These are phyloP conservation scores for Colletotrichum lentis DNA, from an alignment of 2,329 filamentous ascomycete species.

Conservation along the genomic window DNA sequence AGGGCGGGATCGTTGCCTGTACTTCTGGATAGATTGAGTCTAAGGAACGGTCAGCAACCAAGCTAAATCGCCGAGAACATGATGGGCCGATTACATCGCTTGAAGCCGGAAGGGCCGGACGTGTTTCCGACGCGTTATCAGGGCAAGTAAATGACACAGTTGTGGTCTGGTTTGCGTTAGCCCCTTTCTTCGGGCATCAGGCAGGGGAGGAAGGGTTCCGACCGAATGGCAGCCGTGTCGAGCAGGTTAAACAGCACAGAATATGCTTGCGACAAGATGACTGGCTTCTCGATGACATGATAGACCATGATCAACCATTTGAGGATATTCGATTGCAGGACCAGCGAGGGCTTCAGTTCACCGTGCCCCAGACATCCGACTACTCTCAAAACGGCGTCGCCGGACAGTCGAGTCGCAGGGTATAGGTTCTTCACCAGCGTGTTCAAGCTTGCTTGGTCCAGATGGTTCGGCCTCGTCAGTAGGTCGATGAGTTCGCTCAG, in stretches of 20 bases:
- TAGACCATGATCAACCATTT: constrained; percentile 83
- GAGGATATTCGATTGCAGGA: constrained; percentile 74
- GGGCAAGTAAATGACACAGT: constrained; percentile 79
- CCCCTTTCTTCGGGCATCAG: not conserved
- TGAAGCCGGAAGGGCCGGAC: constrained; percentile 87
- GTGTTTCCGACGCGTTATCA: constrained; percentile 82
- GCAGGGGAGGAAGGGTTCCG: constrained; percentile 34
- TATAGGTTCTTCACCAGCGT: constrained; percentile 78
- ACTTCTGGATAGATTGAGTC: constrained; percentile 65
- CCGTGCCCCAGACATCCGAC: constrained; percentile 81
- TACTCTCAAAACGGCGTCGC: constrained; percentile 68
- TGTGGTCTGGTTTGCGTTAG: constrained; percentile 55
- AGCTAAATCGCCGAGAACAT: not conserved
- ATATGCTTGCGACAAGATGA: constrained; percentile 74
- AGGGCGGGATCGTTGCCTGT: constrained; percentile 77
- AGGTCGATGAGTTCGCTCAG: constrained; percentile 72
- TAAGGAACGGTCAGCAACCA: constrained; percentile 43
- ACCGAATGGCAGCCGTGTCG: constrained; percentile 80
- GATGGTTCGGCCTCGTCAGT: constrained; percentile 69
- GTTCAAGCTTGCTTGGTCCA: constrained; percentile 79
- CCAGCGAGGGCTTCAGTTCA: constrained; percentile 74
- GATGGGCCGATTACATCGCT: constrained; percentile 61
- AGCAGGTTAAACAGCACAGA: constrained; percentile 81
- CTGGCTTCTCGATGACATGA: constrained; percentile 71
- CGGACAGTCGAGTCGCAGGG: constrained; percentile 70